phyloP scores from a whole-genome alignment of 805 yeast genomes.

The Spathaspora passalidarum region DNA sequence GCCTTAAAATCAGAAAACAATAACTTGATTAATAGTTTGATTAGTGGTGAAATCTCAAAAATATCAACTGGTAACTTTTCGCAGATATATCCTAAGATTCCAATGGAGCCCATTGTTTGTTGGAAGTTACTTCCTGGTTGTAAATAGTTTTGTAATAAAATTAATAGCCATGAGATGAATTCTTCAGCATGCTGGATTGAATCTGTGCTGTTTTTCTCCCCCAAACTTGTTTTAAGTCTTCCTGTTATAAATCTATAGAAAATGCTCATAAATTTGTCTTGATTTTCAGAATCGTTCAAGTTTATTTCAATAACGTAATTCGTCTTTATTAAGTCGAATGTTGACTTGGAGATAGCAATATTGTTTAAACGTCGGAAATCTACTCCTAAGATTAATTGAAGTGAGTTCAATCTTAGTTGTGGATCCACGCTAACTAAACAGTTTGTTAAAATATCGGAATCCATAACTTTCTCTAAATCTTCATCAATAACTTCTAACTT shows the following conservation, averaged over 20 bases:
- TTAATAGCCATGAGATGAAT: constrained; percentile 7
- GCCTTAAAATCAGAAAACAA: constrained; percentile 75
- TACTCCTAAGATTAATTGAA: constrained; percentile 60
- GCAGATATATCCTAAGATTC: constrained; percentile 1
- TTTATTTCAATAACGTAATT: constrained; percentile 43
- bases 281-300: constrained; percentile 52
- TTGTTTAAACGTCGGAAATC: constrained; percentile 48
- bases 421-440: constrained; percentile 48
- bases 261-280: constrained; percentile 58
- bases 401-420: constrained; percentile 48
- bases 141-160: constrained; percentile 43
- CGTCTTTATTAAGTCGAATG: constrained; percentile 42
- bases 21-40: constrained; percentile 56
- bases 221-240: constrained; percentile 65
- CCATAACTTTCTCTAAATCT: constrained; percentile 1
- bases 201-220: not conserved
- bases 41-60: constrained; percentile 18
- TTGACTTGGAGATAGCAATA: constrained; percentile 45
- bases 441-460: constrained; percentile 3
- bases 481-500: constrained; percentile 31
- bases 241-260: constrained; percentile 55
- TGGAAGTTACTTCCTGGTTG: constrained; percentile 50
- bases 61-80: constrained; percentile 2
- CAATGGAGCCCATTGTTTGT: constrained; percentile 17
- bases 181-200: not conserved